Percentiles rank a stretch among this genome's conserved stretches.
phyloP scores from a whole-genome alignment of 257 asterid genomes.

The Nicotiana knightiana region DNA sequence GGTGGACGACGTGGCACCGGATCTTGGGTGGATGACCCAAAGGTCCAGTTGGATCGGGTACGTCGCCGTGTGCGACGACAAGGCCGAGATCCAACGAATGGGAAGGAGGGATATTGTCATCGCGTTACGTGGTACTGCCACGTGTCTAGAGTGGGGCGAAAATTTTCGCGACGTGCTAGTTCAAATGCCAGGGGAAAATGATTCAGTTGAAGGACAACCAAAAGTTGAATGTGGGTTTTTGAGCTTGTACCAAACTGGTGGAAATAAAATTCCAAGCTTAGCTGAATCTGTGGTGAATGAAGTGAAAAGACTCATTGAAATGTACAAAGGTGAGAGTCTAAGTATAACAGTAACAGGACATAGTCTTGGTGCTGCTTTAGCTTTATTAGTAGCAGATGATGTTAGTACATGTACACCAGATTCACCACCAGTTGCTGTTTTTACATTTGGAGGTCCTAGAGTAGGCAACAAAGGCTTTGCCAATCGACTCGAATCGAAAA shows the following conservation, averaged over 20 bases:
- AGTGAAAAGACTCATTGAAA: conserved; percentile 44
- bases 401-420: conserved; percentile 43
- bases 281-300: conserved; percentile 64
- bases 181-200: conserved; percentile 28
- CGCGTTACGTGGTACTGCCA: conserved; percentile 83
- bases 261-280: conserved; percentile 63
- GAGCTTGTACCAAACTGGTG: conserved; percentile 55
- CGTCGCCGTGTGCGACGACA: conserved; percentile 79
- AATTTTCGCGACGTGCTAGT: conserved; percentile 57
- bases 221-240: conserved; percentile 72
- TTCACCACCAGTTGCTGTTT: conserved; percentile 63
- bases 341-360: conserved; percentile 88
- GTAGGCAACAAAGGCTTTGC: conserved; percentile 76
- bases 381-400: conserved; percentile 65
- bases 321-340: conserved; percentile 71
- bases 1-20: conserved; percentile 86
- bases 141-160: conserved; percentile 94
- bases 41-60: conserved; percentile 87
- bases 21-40: conserved; percentile 94
- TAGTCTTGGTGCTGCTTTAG: conserved; percentile 84
- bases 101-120: conserved; percentile 85
- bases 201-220: conserved; percentile 19
- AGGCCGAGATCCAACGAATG: conserved; percentile 70
- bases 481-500: conserved; percentile 29
- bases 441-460: conserved; percentile 86